Conservation (phyloP, 805 yeast species). For the Zygoascus tannicola region DNA sequence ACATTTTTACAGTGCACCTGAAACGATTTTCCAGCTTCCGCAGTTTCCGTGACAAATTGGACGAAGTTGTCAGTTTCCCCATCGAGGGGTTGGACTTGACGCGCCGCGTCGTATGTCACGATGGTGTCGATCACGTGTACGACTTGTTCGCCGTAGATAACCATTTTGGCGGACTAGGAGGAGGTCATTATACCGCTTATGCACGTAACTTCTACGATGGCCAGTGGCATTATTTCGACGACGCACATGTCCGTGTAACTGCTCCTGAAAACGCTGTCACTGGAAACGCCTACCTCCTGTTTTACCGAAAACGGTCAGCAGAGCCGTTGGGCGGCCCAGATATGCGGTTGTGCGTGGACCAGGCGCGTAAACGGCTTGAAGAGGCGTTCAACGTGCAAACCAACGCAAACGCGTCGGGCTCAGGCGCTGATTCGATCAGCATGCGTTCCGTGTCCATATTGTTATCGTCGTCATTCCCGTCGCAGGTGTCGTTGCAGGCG, state of each 20-base stretch:
- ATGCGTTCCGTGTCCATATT: neutral
- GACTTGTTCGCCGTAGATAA: constrained; percentile 91
- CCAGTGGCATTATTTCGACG: constrained; percentile 87
- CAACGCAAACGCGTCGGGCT: neutral
- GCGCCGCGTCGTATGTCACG: constrained; percentile 36
- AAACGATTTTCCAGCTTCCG: constrained; percentile 82
- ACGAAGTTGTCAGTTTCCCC: constrained; percentile 78
- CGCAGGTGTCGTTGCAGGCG: neutral
- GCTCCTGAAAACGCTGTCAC: constrained; percentile 51
- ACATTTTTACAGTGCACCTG: constrained; percentile 77
- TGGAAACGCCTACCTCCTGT: constrained; percentile 79
- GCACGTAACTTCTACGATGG: constrained; percentile 68
- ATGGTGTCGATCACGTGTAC: constrained; percentile 38
- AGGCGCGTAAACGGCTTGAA: constrained; percentile 5
- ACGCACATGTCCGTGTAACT: constrained; percentile 35
- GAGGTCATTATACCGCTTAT: constrained; percentile 93
- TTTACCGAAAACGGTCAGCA: constrained; percentile 52
- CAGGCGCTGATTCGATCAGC: neutral
- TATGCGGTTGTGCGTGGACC: constrained; percentile 11
- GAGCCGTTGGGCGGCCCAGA: constrained; percentile 19
- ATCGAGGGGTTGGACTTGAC: constrained; percentile 69
- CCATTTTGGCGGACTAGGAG: constrained; percentile 93
- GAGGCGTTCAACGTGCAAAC: neutral
- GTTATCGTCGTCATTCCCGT: constrained; percentile 4
- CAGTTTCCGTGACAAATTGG: constrained; percentile 83